Percentiles rank a stretch among this genome's conserved stretches.
phyloP scores from a whole-genome alignment of 2,329 filamentous ascomycete genomes.

The Beauveria caledonica region DNA sequence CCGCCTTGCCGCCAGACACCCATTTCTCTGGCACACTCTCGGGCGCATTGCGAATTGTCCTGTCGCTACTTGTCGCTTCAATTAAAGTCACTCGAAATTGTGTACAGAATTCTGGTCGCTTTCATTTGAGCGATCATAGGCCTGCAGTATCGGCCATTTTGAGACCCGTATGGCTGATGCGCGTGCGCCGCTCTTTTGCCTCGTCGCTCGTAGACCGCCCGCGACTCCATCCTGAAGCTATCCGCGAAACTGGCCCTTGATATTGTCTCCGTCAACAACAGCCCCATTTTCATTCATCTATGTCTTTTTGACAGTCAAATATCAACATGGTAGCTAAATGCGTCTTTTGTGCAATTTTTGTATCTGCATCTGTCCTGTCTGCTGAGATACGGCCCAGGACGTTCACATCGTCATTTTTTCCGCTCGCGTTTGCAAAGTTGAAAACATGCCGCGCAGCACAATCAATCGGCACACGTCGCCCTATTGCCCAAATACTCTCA shows the following conservation, averaged over 20 bases:
- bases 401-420: slow-evolving; percentile 9
- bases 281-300: slow-evolving; percentile 1
- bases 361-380: background rate
- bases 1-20: slow-evolving; percentile 3
- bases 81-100: background rate
- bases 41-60: slow-evolving; percentile 26
- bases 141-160: background rate
- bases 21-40: slow-evolving; percentile 17
- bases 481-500: background rate
- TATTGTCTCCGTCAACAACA: slow-evolving; percentile 3
- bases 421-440: slow-evolving; percentile 11
- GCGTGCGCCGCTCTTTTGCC: background rate
- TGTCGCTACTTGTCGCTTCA: slow-evolving; percentile 8
- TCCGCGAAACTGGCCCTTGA: slow-evolving; percentile 10
- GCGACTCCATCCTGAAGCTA: slow-evolving; percentile 13
- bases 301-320: background rate
- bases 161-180: background rate
- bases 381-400: background rate
- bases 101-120: background rate
- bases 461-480: background rate
- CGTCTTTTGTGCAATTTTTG: slow-evolving; percentile 1
- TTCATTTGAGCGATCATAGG: slow-evolving; percentile 12
- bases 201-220: background rate
- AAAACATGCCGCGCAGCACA: background rate
- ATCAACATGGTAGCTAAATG: background rate